These are phyloP conservation scores for Flaveria robusta DNA, from an alignment of 129 eudicot genomes.

Conservation along the genomic window DNA sequence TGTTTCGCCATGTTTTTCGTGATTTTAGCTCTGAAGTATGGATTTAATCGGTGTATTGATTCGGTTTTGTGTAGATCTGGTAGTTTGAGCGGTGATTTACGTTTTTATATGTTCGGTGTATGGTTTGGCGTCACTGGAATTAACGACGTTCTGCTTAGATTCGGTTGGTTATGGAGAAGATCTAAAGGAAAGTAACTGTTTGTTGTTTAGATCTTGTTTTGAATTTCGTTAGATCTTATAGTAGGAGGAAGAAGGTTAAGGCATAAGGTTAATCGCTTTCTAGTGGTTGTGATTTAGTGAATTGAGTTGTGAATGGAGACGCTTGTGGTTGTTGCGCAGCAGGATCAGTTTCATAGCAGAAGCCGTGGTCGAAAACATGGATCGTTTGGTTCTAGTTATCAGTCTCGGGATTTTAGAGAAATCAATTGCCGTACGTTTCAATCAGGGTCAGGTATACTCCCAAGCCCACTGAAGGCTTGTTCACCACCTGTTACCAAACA, in stretches of 20 bases:
- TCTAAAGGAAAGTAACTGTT: conserved; percentile 33
- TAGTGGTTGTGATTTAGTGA: conserved; percentile 5
- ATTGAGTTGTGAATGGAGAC: conserved; percentile 59
- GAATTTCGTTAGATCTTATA: conserved; percentile 17
- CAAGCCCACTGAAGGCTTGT: conserved; percentile 36
- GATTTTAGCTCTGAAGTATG: conserved; percentile 8
- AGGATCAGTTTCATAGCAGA: conserved; percentile 51
- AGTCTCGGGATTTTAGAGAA: conserved; percentile 38
- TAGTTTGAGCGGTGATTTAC: conserved; percentile 33
- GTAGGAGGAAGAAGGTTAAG: conserved; percentile 6
- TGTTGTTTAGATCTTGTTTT: conserved; percentile 26
- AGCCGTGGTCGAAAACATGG: conserved; percentile 42
- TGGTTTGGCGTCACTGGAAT: conserved; percentile 44
- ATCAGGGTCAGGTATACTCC: conserved; percentile 69
- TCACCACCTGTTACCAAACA: conserved; percentile 33
- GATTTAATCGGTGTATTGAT: conserved; percentile 17
- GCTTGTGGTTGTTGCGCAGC: conserved; percentile 62
- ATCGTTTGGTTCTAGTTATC: conserved; percentile 30
- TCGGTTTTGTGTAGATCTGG: conserved; percentile 54
- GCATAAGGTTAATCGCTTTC: conserved; percentile 7
- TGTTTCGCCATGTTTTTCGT: neutral
- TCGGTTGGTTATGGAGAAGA: conserved; percentile 81
- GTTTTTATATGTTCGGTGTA: conserved; percentile 47
- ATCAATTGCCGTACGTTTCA: conserved; percentile 75
- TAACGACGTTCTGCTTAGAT: conserved; percentile 58